Evolutionary conservation across 2,329 filamentous ascomycete species (phyloP), one percentile per base, ranked within the genome.

Genomic region (Alternaria hordeiaustralica): DNA sequence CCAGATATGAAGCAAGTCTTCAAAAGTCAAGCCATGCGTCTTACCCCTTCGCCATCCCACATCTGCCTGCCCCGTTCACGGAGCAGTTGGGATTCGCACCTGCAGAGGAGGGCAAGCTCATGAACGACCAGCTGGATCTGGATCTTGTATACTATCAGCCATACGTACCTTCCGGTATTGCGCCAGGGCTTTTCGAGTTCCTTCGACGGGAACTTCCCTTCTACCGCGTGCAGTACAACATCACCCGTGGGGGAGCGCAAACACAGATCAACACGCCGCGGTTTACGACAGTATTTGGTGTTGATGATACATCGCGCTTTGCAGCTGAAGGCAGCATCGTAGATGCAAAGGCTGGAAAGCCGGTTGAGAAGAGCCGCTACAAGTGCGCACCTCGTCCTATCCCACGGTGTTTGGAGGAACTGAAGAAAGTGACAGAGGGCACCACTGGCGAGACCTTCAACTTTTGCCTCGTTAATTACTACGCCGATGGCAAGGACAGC

Each of bases 381-480:
- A 84, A 84, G 60, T 89, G 88, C 69, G 78, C 81, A 0, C 92
- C 92, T 0, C 86, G 92, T 0, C 92, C 91, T 1, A 87, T 94
- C 2, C 92, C 92, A 0, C 80, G 86, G 58, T 93, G 91, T 70
- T 84, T 95, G 0, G 87, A 92, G 43, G 78, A 84, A 6, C 84
- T 95, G 8, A 86, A 89, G 10, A 80, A 78, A 33, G 84, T 88
- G 10, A 88, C 90, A 2, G 90, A 95, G 78, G 83, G 85, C 5
- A 87, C 87, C 0, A 92, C 90, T 1, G 85, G 85, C n/a, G 87
- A 87, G 71, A 84, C 75, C 1, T 95, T 91, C 80, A 95, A 95
- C 75, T 93, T 94, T 75, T 92, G 89, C 63, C 84, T 95, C 1
- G 90, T 95, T 5, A 95, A 95, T 74, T 95, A 95, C 81, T 95